Percentiles rank a stretch among this genome's conserved stretches.
Conservation (phyloP, 352 stramenopile species). For the Phytophthora pinifolia region DNA sequence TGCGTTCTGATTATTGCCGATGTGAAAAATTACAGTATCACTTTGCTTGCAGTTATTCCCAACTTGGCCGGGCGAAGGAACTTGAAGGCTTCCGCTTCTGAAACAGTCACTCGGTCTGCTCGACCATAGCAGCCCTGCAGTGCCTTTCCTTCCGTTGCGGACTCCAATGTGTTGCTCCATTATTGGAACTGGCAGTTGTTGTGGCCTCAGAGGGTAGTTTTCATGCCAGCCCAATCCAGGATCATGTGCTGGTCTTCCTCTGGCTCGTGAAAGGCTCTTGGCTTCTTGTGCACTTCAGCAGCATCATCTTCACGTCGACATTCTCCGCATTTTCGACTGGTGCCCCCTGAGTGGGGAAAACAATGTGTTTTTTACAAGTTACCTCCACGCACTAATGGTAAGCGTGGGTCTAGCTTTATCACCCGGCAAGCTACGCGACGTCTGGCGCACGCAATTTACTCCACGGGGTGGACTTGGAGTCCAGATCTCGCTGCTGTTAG, state of each 20-base stretch:
- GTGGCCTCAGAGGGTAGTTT: not conserved
- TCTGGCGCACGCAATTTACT: slow-evolving; percentile 8
- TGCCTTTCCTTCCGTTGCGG: slow-evolving; percentile 19
- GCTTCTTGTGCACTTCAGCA: slow-evolving; percentile 12
- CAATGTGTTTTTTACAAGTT: slow-evolving; percentile 11
- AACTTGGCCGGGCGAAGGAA: too few species aligned
- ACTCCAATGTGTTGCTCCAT: slow-evolving; percentile 31
- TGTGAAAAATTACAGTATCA: too few species aligned
- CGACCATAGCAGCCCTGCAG: slow-evolving; percentile 32
- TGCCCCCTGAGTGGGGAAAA: slow-evolving; percentile 10
- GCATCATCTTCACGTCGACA: slow-evolving; percentile 27
- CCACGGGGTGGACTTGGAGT: slow-evolving; percentile 30
- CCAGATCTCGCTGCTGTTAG: slow-evolving; percentile 15
- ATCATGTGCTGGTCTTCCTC: slow-evolving; percentile 1
- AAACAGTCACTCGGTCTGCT: slow-evolving; percentile 33
- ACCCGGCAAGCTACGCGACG: not conserved
- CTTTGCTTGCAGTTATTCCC: too few species aligned
- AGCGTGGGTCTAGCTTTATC: slow-evolving; percentile 8
- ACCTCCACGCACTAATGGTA: slow-evolving; percentile 10
- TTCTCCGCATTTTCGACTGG: slow-evolving; percentile 5
- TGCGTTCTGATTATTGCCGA: too few species aligned
- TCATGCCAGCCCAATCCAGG: slow-evolving; percentile 44
- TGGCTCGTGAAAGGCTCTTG: slow-evolving; percentile 1
- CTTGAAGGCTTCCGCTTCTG: slow-evolving; percentile 24
- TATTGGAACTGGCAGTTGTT: slow-evolving; percentile 21